Conservation (phyloP, 1,284 basidiomycete species). For the Naganishia sp. region DNA sequence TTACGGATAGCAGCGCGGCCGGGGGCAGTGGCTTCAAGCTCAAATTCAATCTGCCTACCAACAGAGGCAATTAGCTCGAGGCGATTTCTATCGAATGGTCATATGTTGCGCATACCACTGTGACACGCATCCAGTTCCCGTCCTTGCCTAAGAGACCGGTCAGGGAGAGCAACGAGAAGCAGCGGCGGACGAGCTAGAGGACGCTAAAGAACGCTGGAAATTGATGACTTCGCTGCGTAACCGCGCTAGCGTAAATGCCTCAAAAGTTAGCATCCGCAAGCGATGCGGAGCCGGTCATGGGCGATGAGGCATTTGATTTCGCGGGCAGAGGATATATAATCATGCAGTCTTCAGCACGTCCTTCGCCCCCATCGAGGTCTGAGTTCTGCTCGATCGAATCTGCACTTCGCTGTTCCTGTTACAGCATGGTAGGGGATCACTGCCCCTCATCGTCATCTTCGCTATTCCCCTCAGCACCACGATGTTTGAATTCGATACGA, state of each 20-base stretch:
- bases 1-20: constrained; percentile 4
- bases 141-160: background rate
- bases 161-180: background rate
- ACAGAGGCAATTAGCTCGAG: background rate
- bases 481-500: too few species aligned
- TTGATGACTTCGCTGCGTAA: background rate
- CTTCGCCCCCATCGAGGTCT: background rate
- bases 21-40: constrained; percentile 25
- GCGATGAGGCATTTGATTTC: constrained; percentile 1
- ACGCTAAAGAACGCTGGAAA: too few species aligned
- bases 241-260: constrained; percentile 25
- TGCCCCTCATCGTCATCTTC: too few species aligned
- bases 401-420: too few species aligned
- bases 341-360: background rate
- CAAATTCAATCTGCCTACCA: constrained; percentile 15
- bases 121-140: background rate
- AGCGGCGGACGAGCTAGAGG: too few species aligned
- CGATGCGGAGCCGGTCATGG: background rate
- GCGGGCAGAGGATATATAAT: background rate
- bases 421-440: too few species aligned
- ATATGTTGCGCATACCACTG: background rate
- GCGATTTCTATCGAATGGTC: background rate
- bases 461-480: background rate
- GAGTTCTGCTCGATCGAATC: background rate
- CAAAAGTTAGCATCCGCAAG: constrained; percentile 2